Evolutionary conservation across 139 green algal genomes (phyloP).

Genomic region (Chlorella sp.): DNA sequence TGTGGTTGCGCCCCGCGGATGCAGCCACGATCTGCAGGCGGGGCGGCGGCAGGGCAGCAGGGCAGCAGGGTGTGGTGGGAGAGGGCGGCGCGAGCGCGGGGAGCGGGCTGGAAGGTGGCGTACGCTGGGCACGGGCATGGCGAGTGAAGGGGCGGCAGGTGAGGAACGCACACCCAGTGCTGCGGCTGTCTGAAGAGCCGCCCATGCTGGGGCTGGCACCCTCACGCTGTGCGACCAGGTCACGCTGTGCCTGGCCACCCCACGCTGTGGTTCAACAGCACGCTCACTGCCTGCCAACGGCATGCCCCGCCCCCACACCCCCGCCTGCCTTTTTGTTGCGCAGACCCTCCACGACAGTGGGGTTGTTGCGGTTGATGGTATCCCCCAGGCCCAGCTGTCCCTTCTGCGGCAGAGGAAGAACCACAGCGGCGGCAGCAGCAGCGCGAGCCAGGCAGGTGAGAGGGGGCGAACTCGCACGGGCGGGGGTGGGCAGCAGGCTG

Average conservation of each 20-base stretch:
- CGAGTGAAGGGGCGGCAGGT: too few relatives aligned
- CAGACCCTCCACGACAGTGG: conserved; percentile 70
- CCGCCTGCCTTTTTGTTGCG: conserved; percentile 54
- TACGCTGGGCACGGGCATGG: too few relatives aligned
- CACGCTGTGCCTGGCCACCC: too few relatives aligned
- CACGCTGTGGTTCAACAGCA: too few relatives aligned
- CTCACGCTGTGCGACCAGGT: too few relatives aligned
- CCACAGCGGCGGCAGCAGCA: background rate
- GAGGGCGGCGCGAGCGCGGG: too few relatives aligned
- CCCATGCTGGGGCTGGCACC: too few relatives aligned
- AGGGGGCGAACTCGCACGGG: background rate
- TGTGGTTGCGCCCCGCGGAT: conserved; percentile 78
- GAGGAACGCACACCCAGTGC: too few relatives aligned
- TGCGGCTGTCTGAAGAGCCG: too few relatives aligned
- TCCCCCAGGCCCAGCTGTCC: conserved; percentile 93
- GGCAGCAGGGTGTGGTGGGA: background rate
- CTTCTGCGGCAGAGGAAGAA: conserved; percentile 57
- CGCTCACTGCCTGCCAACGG: too few relatives aligned
- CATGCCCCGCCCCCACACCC: too few relatives aligned
- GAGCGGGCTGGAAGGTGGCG: too few relatives aligned
- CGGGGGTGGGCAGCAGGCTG: background rate
- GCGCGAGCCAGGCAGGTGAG: background rate
- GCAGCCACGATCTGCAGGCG: conserved; percentile 42
- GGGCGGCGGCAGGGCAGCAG: background rate
- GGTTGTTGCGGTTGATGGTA: conserved; percentile 74